phyloP scores from a whole-genome alignment of 805 yeast species.

The Lachancea kluyveri region DNA sequence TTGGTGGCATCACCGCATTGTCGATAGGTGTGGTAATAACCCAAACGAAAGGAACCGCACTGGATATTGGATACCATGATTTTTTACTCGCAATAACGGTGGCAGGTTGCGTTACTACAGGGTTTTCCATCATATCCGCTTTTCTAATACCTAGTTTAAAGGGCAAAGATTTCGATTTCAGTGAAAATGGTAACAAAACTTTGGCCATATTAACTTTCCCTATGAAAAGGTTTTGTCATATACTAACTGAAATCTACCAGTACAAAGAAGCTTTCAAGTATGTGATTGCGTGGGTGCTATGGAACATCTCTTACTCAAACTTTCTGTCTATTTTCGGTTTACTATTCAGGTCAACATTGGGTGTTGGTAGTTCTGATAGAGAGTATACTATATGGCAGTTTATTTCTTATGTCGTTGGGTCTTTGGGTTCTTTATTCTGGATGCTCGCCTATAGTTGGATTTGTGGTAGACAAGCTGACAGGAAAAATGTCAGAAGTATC shows the following conservation, averaged over 20 bases:
- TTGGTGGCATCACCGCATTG: constrained; percentile 35
- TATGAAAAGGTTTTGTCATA: constrained; percentile 24
- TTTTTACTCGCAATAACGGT: constrained; percentile 35
- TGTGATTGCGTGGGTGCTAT: constrained; percentile 37
- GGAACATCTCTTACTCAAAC: constrained; percentile 35
- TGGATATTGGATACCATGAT: constrained; percentile 28
- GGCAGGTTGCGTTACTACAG: constrained; percentile 34
- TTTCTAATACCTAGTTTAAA: constrained; percentile 30
- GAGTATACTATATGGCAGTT: constrained; percentile 37
- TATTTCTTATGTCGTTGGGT: constrained; percentile 32
- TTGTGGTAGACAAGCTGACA: constrained; percentile 7
- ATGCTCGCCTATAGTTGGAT: constrained; percentile 31
- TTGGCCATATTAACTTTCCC: constrained; percentile 7
- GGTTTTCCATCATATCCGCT: constrained; percentile 23
- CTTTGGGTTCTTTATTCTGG: constrained; percentile 34
- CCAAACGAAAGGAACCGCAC: constrained; percentile 23
- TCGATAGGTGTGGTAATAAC: constrained; percentile 35
- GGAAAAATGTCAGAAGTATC: constrained; percentile 11
- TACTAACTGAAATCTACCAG: constrained; percentile 13
- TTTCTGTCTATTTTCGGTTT: constrained; percentile 33
- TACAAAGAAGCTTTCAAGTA: constrained; percentile 29
- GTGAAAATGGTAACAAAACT: no score
- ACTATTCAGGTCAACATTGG: constrained; percentile 36
- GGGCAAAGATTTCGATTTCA: constrained; percentile 16
- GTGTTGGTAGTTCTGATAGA: constrained; percentile 33